These are phyloP conservation scores for Mycena venus DNA, from an alignment of 768 basidiomycete genomes.

Conservation along the genomic window DNA sequence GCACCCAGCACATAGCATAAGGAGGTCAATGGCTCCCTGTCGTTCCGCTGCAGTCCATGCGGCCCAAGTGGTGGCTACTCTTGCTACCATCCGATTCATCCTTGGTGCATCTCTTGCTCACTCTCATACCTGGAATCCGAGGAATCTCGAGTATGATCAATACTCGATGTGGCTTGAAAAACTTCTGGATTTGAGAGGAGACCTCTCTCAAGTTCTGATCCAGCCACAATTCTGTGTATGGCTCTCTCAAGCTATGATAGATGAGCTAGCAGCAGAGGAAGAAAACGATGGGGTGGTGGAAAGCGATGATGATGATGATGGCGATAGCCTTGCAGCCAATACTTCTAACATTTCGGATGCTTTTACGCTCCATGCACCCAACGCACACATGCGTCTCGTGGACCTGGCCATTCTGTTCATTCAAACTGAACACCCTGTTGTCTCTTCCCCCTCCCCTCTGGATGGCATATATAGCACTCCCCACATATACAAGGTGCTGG, in stretches of 20 bases:
- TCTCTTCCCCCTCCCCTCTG: not conserved
- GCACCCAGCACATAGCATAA: no score
- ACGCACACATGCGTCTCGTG: not conserved
- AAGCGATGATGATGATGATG: not conserved
- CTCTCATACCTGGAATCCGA: not conserved
- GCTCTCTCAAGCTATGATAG: not conserved
- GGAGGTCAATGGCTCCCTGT: not conserved
- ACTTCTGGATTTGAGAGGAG: not conserved
- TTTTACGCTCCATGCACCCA: not conserved
- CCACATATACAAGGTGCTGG: not conserved
- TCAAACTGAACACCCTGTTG: not conserved
- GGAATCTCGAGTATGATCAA: not conserved
- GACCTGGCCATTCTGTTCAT: not conserved
- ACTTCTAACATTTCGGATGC: not conserved
- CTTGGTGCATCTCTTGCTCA: not conserved
- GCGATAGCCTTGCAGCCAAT: not conserved
- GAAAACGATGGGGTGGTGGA: not conserved
- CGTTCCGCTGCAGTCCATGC: not conserved
- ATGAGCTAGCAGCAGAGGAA: not conserved
- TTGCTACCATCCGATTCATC: not conserved
- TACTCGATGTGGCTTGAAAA: not conserved
- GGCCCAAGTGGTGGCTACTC: not conserved
- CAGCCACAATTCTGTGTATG: not conserved
- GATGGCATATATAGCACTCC: not conserved
- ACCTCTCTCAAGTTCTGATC: slow-evolving; percentile 2